Evolutionary conservation across 2,329 filamentous ascomycete genomes (phyloP), one percentile per base, ranked within the genome.

Genomic region (Westerdykella sp.): DNA sequence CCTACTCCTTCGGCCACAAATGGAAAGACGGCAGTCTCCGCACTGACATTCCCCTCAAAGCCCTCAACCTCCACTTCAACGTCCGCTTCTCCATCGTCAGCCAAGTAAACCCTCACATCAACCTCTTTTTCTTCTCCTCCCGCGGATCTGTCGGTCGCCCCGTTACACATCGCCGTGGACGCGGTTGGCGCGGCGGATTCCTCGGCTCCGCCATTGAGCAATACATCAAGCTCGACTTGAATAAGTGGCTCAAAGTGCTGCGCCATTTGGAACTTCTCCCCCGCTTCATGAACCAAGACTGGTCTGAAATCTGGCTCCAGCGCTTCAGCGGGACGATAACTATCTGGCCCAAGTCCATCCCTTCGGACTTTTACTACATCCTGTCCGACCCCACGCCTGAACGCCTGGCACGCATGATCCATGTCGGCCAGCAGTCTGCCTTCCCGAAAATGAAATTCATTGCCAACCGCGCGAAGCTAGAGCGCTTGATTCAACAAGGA

Each of bases 91-190:
- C 87, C 51, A 90, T 98, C 51, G 93, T 85, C 40, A 81, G 77
- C 6, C 79, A 83, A 70, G 91, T 96, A 39, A 98, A 98, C 65
- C 93, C 93, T 1, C 93, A 98, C 65, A 91, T 98, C 67, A 97
- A 95, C 59, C 81, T 97, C 22, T 98, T 98, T 76, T 97, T 98
- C 78, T 98, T 97, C 74, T 93, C 86, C 23, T 95, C 90, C 1
- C 80, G 93, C 25, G 93, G 93, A 11, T 85, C 86, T 0, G 91
- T 97, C 9, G 93, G 93, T 5, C 83, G 87, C 41, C 93, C 93
- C 9, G 93, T 97, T 14, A 96, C 90, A 0, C 93, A 98, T 67
- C 85, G 93, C 42, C 84, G 85, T 55, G 93, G 93, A 5, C 85
- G 89, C 37, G 93, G 93, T 43, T 98, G 93, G 93, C 84, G 93